These are phyloP conservation scores for Eucalyptus marginata DNA, from an alignment of 345 rosid genomes.

Conservation along the genomic window DNA sequence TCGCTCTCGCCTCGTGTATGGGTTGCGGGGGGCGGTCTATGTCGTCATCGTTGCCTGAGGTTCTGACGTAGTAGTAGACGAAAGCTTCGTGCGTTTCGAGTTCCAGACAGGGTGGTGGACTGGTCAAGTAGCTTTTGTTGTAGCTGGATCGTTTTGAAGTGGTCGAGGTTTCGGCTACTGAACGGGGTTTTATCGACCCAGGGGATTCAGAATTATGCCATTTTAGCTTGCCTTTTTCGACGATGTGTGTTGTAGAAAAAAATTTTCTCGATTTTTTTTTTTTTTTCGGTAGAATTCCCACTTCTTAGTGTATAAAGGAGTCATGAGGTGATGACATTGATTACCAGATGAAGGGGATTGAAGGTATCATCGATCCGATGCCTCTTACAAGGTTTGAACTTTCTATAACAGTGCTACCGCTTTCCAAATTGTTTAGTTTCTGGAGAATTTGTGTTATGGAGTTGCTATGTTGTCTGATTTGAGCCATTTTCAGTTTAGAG, in stretches of 20 bases:
- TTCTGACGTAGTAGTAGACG: neutral
- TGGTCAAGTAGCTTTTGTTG: neutral
- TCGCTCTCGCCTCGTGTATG: neutral
- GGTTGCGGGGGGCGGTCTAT: neutral
- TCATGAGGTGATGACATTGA: neutral
- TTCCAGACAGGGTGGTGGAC: neutral
- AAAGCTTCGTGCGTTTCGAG: neutral
- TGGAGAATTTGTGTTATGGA: neutral
- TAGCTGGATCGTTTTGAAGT: neutral
- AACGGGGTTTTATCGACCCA: neutral
- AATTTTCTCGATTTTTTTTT: neutral
- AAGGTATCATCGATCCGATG: neutral
- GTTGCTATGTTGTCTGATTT: rapidly evolving
- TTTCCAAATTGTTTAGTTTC: neutral
- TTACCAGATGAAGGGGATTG: neutral
- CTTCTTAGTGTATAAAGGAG: neutral
- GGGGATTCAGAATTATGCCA: neutral
- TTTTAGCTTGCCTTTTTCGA: neutral
- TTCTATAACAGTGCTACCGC: neutral
- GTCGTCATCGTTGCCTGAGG: neutral
- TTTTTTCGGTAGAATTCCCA: neutral
- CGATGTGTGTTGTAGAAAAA: neutral
- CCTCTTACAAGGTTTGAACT: neutral
- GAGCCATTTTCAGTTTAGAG: neutral
- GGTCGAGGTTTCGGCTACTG: neutral